These are phyloP conservation scores for Debaryomyces singareniensis DNA, from an alignment of 1,139 yeast species.

Conservation along the genomic window DNA sequence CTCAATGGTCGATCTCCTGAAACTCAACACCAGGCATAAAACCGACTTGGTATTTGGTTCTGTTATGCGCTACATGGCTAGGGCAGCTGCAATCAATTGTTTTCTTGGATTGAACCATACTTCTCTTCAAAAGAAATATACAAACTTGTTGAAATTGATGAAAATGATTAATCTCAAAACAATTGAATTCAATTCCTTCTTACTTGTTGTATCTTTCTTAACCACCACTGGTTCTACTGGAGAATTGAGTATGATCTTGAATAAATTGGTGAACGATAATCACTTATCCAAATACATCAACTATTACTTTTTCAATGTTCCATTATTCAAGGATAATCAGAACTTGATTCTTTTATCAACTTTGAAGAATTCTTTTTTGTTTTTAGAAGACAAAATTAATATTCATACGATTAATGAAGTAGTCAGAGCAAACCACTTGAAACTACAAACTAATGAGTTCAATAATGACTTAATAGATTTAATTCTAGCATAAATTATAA, in stretches of 20 bases:
- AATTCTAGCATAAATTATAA: background rate
- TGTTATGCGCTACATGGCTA: conserved; percentile 11
- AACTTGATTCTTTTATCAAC: conserved; percentile 12
- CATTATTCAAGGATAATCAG: conserved; percentile 11
- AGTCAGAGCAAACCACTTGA: background rate
- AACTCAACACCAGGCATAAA: conserved; percentile 7
- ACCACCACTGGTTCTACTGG: conserved; percentile 17
- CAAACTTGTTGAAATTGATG: conserved; percentile 16
- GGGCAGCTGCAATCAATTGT: conserved; percentile 8
- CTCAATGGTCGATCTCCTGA: conserved; percentile 13
- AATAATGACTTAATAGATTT: conserved; percentile 1
- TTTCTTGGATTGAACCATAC: conserved; percentile 5
- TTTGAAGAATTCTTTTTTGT: conserved; percentile 10
- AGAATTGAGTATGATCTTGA: conserved; percentile 21
- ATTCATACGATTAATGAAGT: background rate
- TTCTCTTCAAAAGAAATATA: conserved; percentile 7
- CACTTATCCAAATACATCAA: conserved; percentile 16
- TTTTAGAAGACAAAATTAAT: conserved; percentile 1
- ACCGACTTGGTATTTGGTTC: conserved; percentile 10
- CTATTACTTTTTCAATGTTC: conserved; percentile 25
- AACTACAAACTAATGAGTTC: background rate
- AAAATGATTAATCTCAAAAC: conserved; percentile 13
- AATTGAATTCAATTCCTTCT: conserved; percentile 19
- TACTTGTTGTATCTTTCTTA: conserved; percentile 21
- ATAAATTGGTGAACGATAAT: conserved; percentile 17